Percentiles rank a stretch among this genome's conserved stretches.
phyloP scores from a whole-genome alignment of 2,329 filamentous ascomycete genomes.

The Aquanectria penicillioides region DNA sequence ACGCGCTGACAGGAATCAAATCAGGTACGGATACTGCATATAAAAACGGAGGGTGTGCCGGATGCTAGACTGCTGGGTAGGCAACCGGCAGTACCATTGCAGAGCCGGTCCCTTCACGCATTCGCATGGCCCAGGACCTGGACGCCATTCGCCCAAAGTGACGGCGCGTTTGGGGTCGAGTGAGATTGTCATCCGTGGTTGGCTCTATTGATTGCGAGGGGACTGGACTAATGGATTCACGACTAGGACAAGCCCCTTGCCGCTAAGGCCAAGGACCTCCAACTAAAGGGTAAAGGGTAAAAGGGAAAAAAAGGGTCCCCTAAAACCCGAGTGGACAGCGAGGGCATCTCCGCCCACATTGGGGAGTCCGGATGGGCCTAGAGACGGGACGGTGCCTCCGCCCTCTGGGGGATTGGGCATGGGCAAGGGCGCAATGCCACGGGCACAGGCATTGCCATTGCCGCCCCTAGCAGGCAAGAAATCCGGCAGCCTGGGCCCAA shows the following conservation, averaged over 20 bases:
- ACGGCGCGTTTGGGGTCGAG: conserved; percentile 6
- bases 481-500: no score
- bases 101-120: not conserved
- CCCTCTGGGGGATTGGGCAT: not conserved
- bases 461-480: no score
- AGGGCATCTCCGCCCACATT: no score
- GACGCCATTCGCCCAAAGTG: conserved; percentile 1
- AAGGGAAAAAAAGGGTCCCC: no score
- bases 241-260: not conserved
- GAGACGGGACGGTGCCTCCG: not conserved
- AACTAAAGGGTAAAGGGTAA: not conserved
- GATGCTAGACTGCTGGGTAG: no score
- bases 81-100: no score
- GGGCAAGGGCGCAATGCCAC: no score
- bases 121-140: no score
- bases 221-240: conserved; percentile 1
- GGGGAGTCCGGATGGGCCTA: not conserved
- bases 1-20: no score
- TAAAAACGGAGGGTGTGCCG: no score
- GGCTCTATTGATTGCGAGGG: not conserved
- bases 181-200: conserved; percentile 5
- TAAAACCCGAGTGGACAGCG: not conserved
- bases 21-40: no score
- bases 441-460: not conserved
- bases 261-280: not conserved